A percentile compares a stretch with the other conserved stretches of the same genome.
These are phyloP conservation scores for Tolypocladium sp. DNA, from an alignment of 2,329 filamentous ascomycete genomes.

Conservation along the genomic window DNA sequence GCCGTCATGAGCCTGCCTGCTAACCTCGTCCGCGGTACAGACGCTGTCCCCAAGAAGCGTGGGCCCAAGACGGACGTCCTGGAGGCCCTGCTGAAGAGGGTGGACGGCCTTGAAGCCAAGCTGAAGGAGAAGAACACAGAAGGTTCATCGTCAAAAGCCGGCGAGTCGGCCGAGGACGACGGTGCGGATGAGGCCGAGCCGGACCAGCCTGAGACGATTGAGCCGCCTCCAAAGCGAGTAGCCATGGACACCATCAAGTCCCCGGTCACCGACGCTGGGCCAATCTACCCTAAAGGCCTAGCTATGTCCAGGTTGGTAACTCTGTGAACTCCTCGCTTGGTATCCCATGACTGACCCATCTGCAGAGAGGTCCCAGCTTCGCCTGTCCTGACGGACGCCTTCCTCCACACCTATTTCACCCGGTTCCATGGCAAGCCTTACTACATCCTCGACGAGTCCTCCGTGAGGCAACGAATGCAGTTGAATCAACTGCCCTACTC, in stretches of 20 bases:
- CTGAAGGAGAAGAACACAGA: slow-evolving; percentile 57
- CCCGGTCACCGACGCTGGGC: not conserved
- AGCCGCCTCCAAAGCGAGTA: slow-evolving; percentile 30
- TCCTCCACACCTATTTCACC: slow-evolving; percentile 72
- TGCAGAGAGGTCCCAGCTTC: slow-evolving; percentile 35
- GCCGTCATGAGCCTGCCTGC: not conserved
- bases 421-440: slow-evolving; percentile 77
- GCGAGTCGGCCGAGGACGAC: not conserved
- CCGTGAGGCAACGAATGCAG: slow-evolving; percentile 62
- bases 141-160: slow-evolving; percentile 2
- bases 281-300: too few relatives aligned
- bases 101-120: slow-evolving; percentile 75
- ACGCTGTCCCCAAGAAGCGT: slow-evolving; percentile 82
- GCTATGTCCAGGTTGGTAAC: not conserved
- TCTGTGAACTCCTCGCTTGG: not conserved
- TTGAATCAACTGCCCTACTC: slow-evolving; percentile 53
- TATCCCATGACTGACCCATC: not conserved
- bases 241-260: slow-evolving; percentile 24
- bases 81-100: slow-evolving; percentile 73
- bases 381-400: slow-evolving; percentile 45
- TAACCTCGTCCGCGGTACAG: slow-evolving; percentile 29
- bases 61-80: slow-evolving; percentile 86
- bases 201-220: slow-evolving; percentile 10
- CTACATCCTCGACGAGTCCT: slow-evolving; percentile 70
- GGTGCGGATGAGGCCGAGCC: not conserved